Base-by-base conservation (phyloP, 177 flowering plant species). In the Telopea speciosissima region DNA sequence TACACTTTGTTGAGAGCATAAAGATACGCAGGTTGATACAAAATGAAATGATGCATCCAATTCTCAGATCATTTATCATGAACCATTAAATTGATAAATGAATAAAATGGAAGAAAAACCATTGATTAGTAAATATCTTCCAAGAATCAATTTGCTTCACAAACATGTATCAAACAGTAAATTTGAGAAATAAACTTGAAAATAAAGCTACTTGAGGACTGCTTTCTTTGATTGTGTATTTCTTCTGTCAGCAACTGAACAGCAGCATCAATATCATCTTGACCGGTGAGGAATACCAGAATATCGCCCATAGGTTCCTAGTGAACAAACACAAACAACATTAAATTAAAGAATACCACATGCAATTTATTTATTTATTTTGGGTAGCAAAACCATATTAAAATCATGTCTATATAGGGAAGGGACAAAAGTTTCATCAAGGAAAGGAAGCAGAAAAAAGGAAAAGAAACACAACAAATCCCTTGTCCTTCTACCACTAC, bases 261-360 rank as follows among this genome's bases (percentile, higher is more conserved):
- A 68, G 96, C 92, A 74, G 95, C 85, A 79, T 96, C 95, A 75
- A 96, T 96, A 82, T 96, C 99, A 85, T 96, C 97, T 86, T 96
- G 96, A 74, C 99, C 99, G 12, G 98, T 93, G 62, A 96, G 93
- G 81, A 93, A 91, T 70, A 92, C 92, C 70, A 96, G 80, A 73
- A 96, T 83, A 85, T 96, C 97, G 9, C 99, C 99, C 75, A 79
- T 71, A n/a, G 98, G 89, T 74, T 91, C 96, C 99, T 95, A 71
- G 21, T 72, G 11, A 69, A 75, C 64, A 78, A 44, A 64, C 40
- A 5, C 3, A 65, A 68, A 68, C 36, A 36, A 54, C 1, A 44
- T 8, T 17, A 14, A 62, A 67, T 21, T n/a, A 31, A 24, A 58
- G 69, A 68, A 36, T 36, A 36, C 40, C 9, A 8, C 0, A 5